Percentiles rank a stretch among this genome's conserved stretches.
Conservation (phyloP, 2,329 filamentous ascomycete genomes). For the Trichoderma atroviride region DNA sequence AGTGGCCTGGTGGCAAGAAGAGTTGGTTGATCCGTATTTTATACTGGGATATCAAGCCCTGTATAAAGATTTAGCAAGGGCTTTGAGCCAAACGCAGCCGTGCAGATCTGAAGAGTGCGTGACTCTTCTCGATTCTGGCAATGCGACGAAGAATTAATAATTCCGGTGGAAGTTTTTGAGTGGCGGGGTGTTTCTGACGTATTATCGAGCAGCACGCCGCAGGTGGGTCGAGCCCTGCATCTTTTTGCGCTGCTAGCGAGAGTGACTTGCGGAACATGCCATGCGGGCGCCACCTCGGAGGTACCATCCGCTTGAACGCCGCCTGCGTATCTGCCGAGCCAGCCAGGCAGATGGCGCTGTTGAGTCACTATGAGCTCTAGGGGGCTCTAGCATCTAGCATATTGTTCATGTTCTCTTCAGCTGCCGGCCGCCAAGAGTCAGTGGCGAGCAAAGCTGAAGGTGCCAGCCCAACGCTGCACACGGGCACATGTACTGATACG, state of each 20-base stretch:
- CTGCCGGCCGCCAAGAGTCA: neutral
- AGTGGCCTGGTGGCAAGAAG: neutral
- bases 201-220: constrained; percentile 13
- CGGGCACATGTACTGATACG: neutral
- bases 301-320: neutral
- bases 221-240: constrained; percentile 28
- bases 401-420: neutral
- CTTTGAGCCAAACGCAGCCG: neutral
- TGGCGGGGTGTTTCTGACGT: constrained; percentile 35
- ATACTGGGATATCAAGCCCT: neutral
- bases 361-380: neutral
- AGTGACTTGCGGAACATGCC: neutral
- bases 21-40: neutral
- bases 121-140: constrained; percentile 19
- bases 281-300: neutral
- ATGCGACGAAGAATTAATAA: constrained; percentile 31
- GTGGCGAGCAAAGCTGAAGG: neutral
- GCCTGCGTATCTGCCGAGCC: neutral
- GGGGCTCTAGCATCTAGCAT: too few species aligned
- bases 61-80: neutral
- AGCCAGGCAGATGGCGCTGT: neutral
- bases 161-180: constrained; percentile 35
- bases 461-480: neutral
- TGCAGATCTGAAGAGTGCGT: neutral
- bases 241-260: constrained; percentile 12